phyloP scores from a whole-genome alignment of 140 eudicot species.

The Bidens hawaiensis region DNA sequence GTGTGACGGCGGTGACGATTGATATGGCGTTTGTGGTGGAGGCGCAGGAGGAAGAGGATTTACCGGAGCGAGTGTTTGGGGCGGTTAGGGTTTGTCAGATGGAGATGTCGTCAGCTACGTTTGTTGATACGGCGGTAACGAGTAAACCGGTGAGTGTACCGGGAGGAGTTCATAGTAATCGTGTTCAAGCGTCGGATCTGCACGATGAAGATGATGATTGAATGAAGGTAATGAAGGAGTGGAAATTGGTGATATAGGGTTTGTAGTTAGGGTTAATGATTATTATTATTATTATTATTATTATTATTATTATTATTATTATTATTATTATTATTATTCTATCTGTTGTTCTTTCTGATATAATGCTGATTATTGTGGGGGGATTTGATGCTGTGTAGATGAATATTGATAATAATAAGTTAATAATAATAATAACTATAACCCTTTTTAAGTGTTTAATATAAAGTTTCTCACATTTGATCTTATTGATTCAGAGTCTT shows the following conservation, averaged over 20 bases:
- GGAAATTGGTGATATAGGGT: not conserved
- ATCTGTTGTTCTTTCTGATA: conserved; percentile 8
- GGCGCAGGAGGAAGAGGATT: conserved; percentile 69
- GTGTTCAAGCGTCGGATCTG: conserved; percentile 34
- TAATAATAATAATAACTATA: conserved; percentile 11
- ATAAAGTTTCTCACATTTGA: not conserved
- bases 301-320: no score
- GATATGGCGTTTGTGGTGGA: conserved; percentile 91
- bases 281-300: no score
- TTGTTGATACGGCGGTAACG: conserved; percentile 36
- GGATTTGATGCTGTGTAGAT: conserved; percentile 18
- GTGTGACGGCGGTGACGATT: conserved; percentile 71
- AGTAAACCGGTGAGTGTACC: not conserved
- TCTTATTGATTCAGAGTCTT: no score
- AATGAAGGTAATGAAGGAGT: conserved; percentile 6
- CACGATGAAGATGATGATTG: no score
- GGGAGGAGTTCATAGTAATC: conserved; percentile 24
- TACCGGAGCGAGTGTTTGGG: conserved; percentile 77
- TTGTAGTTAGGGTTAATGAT: conserved; percentile 10
- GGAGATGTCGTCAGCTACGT: conserved; percentile 79
- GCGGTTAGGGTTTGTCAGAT: conserved; percentile 85
- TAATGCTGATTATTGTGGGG: conserved; percentile 4
- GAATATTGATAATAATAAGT: conserved; percentile 16
- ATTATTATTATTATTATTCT: no score
- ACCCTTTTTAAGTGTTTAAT: not conserved